phyloP scores from a whole-genome alignment of 2,329 filamentous ascomycete species.

The Phialocephala subalpina region DNA sequence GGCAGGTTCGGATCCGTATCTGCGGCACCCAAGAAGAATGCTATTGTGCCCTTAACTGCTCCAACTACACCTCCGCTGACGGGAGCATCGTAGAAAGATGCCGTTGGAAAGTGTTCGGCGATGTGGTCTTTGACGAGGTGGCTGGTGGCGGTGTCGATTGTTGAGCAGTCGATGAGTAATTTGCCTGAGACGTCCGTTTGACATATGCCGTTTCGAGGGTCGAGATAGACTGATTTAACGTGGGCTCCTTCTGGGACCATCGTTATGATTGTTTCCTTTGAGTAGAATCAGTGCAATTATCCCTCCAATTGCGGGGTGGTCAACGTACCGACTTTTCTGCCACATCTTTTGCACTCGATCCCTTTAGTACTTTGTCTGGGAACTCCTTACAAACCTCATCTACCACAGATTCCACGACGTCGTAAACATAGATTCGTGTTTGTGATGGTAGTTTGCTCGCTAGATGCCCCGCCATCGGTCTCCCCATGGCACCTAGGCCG shows the following conservation, averaged over 20 bases:
- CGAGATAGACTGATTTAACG: slow-evolving; percentile 69
- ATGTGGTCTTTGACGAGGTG: slow-evolving; percentile 24
- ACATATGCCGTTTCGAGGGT: slow-evolving; percentile 58
- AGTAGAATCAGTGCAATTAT: not conserved
- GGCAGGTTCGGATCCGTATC: slow-evolving; percentile 48
- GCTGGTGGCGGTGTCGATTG: slow-evolving; percentile 73
- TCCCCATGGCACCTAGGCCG: slow-evolving; percentile 58
- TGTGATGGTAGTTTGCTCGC: slow-evolving; percentile 68
- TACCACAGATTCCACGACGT: slow-evolving; percentile 64
- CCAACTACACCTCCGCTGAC: slow-evolving; percentile 47
- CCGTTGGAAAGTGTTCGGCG: slow-evolving; percentile 18
- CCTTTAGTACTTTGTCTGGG: slow-evolving; percentile 57
- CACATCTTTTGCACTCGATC: slow-evolving; percentile 63
- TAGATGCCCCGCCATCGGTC: slow-evolving; percentile 74
- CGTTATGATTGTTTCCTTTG: slow-evolving; percentile 71
- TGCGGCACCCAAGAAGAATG: slow-evolving; percentile 48
- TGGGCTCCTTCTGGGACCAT: slow-evolving; percentile 74
- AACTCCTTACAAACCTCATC: slow-evolving; percentile 62
- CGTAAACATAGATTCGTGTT: slow-evolving; percentile 64
- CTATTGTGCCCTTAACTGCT: slow-evolving; percentile 45
- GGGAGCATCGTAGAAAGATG: slow-evolving; percentile 47
- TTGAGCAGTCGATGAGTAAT: slow-evolving; percentile 76
- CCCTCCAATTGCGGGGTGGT: slow-evolving; percentile 39
- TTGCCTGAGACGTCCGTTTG: slow-evolving; percentile 44
- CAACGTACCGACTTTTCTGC: slow-evolving; percentile 68